A percentile compares a stretch with the other conserved stretches of the same genome.
Evolutionary conservation across 2,329 filamentous ascomycete genomes (phyloP).

Genomic region (Rachicladosporium sp.): DNA sequence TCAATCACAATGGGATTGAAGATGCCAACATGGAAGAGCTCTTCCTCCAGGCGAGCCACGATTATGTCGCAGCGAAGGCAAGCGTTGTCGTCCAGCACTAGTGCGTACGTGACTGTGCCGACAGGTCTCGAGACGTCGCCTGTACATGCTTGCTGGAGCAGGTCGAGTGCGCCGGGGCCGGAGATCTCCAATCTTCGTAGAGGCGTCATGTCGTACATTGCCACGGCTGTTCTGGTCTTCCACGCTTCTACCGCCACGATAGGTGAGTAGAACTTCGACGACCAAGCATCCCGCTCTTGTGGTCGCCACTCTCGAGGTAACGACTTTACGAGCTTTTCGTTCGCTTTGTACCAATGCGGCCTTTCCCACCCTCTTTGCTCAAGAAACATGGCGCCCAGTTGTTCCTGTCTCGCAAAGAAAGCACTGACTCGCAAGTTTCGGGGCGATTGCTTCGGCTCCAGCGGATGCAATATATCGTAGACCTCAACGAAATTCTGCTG

Average conservation of each 20-base stretch:
- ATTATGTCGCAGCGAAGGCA: slow-evolving; percentile 47
- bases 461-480: slow-evolving; percentile 52
- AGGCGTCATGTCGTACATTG: slow-evolving; percentile 52
- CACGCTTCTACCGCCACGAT: slow-evolving; percentile 50
- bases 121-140: slow-evolving; percentile 36
- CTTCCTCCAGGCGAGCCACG: slow-evolving; percentile 38
- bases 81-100: slow-evolving; percentile 42
- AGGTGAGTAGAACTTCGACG: slow-evolving; percentile 44
- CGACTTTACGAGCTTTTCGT: slow-evolving; percentile 38
- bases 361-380: slow-evolving; percentile 51
- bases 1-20: slow-evolving; percentile 44
- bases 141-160: slow-evolving; percentile 44
- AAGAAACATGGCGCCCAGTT: slow-evolving; percentile 48
- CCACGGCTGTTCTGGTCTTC: slow-evolving; percentile 51
- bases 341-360: slow-evolving; percentile 50
- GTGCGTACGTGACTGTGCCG: slow-evolving; percentile 43
- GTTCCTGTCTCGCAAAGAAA: slow-evolving; percentile 42
- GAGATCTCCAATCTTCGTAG: slow-evolving; percentile 46
- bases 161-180: slow-evolving; percentile 43
- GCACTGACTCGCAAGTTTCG: slow-evolving; percentile 48
- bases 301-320: slow-evolving; percentile 45
- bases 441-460: slow-evolving; percentile 45
- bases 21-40: slow-evolving; percentile 44
- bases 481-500: slow-evolving; percentile 52
- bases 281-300: slow-evolving; percentile 46